phyloP scores from a whole-genome alignment of 1,284 basidiomycete genomes.

The Chalciporus sp. region DNA sequence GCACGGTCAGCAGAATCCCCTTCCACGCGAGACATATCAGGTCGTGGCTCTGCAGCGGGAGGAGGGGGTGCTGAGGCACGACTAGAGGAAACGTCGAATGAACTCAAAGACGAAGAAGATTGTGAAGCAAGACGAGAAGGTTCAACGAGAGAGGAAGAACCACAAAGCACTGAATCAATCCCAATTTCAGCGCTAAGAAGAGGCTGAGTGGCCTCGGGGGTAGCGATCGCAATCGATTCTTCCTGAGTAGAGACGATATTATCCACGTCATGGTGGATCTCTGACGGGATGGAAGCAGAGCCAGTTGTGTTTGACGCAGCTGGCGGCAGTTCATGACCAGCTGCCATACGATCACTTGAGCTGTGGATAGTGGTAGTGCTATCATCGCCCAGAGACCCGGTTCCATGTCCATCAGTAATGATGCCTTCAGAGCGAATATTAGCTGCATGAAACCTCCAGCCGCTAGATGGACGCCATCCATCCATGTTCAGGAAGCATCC shows the following conservation, averaged over 20 bases:
- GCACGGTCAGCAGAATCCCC: constrained; percentile 49
- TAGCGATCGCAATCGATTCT: constrained; percentile 13
- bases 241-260: constrained; percentile 16
- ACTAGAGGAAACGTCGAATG: constrained; percentile 41
- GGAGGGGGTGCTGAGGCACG: constrained; percentile 38
- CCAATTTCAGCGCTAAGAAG: constrained; percentile 17
- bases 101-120: constrained; percentile 37
- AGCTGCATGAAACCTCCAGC: constrained; percentile 27
- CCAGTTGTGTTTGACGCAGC: constrained; percentile 12
- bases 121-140: constrained; percentile 29
- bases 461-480: constrained; percentile 32
- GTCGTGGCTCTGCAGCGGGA: constrained; percentile 43
- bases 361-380: constrained; percentile 15
- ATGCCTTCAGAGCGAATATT: constrained; percentile 31
- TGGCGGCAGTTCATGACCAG: constrained; percentile 13
- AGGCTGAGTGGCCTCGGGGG: constrained; percentile 15
- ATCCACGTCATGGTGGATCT: constrained; percentile 16
- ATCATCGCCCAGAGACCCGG: constrained; percentile 21
- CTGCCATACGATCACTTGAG: constrained; percentile 11
- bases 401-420: constrained; percentile 25
- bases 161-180: constrained; percentile 27
- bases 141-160: constrained; percentile 30
- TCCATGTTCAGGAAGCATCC: constrained; percentile 30
- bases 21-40: constrained; percentile 35
- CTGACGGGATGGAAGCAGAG: constrained; percentile 11